These are phyloP conservation scores for Diaporthe sp. DNA, from an alignment of 2,329 filamentous ascomycete species.

Conservation along the genomic window DNA sequence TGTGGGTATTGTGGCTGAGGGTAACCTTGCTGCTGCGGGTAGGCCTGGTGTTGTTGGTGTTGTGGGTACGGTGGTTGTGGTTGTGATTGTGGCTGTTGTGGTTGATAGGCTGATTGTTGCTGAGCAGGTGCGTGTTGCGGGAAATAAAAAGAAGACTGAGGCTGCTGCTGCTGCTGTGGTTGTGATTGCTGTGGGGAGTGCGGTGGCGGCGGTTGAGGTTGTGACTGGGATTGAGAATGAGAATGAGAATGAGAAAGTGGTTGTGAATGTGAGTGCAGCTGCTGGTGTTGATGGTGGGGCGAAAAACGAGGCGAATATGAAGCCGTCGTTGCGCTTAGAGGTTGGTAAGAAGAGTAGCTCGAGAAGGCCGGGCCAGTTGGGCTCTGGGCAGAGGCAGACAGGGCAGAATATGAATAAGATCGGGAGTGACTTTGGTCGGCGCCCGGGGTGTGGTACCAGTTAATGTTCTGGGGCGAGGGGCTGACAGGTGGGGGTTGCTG, in stretches of 20 bases:
- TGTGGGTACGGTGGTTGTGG: slow-evolving; percentile 4
- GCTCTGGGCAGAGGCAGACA: slow-evolving; percentile 39
- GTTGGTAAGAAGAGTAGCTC: slow-evolving; percentile 38
- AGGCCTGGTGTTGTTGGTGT: slow-evolving; percentile 24
- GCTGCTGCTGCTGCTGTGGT: slow-evolving; percentile 13
- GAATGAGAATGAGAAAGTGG: neutral
- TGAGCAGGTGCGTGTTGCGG: slow-evolving; percentile 24
- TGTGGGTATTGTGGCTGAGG: slow-evolving; percentile 32
- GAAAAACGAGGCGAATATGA: slow-evolving; percentile 37
- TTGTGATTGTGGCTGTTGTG: neutral
- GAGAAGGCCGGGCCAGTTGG: slow-evolving; percentile 36
- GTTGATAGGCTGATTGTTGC: slow-evolving; percentile 33
- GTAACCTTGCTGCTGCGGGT: slow-evolving; percentile 33
- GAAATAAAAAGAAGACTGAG: slow-evolving; percentile 13
- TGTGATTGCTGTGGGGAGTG: neutral
- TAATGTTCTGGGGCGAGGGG: slow-evolving; percentile 33
- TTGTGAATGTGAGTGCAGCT: slow-evolving; percentile 1
- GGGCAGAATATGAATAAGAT: slow-evolving; percentile 41
- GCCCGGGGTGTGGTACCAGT: slow-evolving; percentile 40
- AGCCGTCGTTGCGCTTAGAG: slow-evolving; percentile 32
- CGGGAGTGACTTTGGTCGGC: slow-evolving; percentile 33
- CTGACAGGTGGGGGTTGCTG: slow-evolving; percentile 34
- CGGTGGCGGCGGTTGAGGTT: neutral
- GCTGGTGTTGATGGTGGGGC: slow-evolving; percentile 36
- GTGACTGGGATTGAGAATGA: neutral